Evolutionary conservation across 1,284 basidiomycete species (phyloP), one percentile per base, ranked within the genome.

Genomic region (Sporisorium scitamineum): DNA sequence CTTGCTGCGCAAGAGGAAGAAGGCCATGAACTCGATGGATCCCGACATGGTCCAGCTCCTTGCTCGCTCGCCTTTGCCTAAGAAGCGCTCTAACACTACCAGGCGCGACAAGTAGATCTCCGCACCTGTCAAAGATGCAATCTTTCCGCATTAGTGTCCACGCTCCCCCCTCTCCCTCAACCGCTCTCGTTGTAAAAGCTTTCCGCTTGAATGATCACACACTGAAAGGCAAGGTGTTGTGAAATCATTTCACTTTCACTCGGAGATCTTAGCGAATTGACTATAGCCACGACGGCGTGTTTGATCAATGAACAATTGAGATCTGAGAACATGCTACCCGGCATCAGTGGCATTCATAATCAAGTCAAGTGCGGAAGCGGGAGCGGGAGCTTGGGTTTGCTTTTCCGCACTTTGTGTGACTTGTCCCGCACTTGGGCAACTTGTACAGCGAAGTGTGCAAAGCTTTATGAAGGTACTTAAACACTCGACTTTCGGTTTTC

Each of bases 381-480:
- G 18, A 29, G 45, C 24, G 3, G 5, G 18, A n/a, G 37, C 37
- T 39, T 48, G 9, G 3, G 5, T 18, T 18, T 27, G 34, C 44
- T 31, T 48, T 61, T 31, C 59, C 51, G 44, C 59, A 61, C 29
- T 37, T 32, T 44, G 26, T 18, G 13, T 39, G 24, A 22, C 6
- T 24, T 16, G 27, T 65, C 27, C 63, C 56, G 56, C 63, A 59
- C 24, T 18, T 31, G 3, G 18, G 16, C 4, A 34, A 39, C n/a
- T 42, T 51, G 41, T 24, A 45, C 42, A 41, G 54, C 50, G 54
- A 37, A 42, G 52, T 22, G 20, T 20, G 14, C 20, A 56, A 54
- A 26, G 65, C 58, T 32, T 60, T 61, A 48, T 24, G 51, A 39
- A 22, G 27, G 11, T 67, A 67, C 58, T 41, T 67, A 61, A 53